These are phyloP conservation scores for Forsythia viridissima DNA, from an alignment of 257 asterid species.

Conservation along the genomic window DNA sequence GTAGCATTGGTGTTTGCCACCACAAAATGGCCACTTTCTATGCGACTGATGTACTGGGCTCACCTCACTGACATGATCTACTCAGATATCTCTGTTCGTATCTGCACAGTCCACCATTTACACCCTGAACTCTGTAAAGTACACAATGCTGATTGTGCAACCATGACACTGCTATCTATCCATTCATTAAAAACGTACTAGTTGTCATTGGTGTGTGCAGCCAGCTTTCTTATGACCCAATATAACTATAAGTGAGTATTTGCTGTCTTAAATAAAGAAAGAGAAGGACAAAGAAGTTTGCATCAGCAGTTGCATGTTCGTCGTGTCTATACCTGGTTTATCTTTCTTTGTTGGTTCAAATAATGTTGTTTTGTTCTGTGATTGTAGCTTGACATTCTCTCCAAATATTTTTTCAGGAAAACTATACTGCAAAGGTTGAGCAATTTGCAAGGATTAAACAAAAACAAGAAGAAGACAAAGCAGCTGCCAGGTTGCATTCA, in stretches of 20 bases:
- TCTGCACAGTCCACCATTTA: background rate
- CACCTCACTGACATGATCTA: too few relatives aligned
- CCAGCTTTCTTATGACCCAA: too few relatives aligned
- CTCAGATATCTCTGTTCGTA: too few relatives aligned
- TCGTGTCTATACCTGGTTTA: background rate
- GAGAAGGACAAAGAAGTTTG: too few relatives aligned
- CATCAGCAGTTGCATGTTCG: background rate
- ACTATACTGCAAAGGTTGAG: conserved; percentile 72
- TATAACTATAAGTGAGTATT: too few relatives aligned
- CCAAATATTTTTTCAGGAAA: conserved; percentile 47
- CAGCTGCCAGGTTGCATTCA: conserved; percentile 74
- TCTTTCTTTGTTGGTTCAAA: conserved; percentile 4
- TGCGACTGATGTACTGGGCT: background rate
- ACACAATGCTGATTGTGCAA: background rate
- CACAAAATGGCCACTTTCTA: background rate
- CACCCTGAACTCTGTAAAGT: background rate
- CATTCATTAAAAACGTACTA: background rate
- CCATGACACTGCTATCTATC: background rate
- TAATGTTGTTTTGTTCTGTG: conserved; percentile 7
- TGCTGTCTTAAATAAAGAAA: too few relatives aligned
- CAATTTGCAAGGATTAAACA: conserved; percentile 76
- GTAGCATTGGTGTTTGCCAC: background rate
- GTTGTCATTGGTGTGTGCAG: too few relatives aligned
- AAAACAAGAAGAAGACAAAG: conserved; percentile 78
- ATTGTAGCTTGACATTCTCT: conserved; percentile 15